phyloP scores from a whole-genome alignment of 495 filamentous ascomycete genomes.

The Daldinia loculata region DNA sequence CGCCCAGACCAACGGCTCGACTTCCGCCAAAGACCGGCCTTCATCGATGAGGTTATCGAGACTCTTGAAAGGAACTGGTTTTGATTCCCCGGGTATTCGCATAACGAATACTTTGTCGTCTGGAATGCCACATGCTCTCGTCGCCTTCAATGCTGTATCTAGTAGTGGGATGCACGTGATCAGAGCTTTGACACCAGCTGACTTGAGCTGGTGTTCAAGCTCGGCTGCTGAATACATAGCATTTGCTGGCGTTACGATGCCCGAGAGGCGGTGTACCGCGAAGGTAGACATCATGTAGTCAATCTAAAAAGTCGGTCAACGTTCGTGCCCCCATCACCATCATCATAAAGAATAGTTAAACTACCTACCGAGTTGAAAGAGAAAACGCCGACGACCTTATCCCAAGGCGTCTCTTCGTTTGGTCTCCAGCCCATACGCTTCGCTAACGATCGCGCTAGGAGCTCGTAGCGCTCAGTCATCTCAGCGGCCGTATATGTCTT shows the following conservation, averaged over 20 bases:
- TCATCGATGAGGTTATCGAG: slow-evolving; percentile 72
- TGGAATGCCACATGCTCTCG: slow-evolving; percentile 71
- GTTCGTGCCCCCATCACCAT: slow-evolving; percentile 1
- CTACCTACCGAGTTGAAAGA: slow-evolving; percentile 76
- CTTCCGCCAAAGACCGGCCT: slow-evolving; percentile 66
- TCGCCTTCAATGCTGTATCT: slow-evolving; percentile 72
- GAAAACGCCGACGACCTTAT: slow-evolving; percentile 82
- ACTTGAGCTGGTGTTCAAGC: slow-evolving; percentile 79
- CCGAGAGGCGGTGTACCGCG: slow-evolving; percentile 78
- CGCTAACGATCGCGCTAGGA: slow-evolving; percentile 73
- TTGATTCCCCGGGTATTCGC: slow-evolving; percentile 67
- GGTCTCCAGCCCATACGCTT: slow-evolving; percentile 79
- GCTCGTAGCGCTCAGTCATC: slow-evolving; percentile 71
- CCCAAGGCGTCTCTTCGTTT: slow-evolving; percentile 82
- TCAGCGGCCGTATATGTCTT: slow-evolving; percentile 73
- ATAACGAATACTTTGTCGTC: slow-evolving; percentile 78
- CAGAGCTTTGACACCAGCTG: slow-evolving; percentile 76
- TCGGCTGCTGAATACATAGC: slow-evolving; percentile 81
- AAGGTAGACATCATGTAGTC: slow-evolving; percentile 80
- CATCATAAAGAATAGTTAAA: background rate
- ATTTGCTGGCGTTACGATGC: slow-evolving; percentile 81
- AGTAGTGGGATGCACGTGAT: slow-evolving; percentile 84
- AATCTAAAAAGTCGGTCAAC: slow-evolving; percentile 62
- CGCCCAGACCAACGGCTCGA: slow-evolving; percentile 74
- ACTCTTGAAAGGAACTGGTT: slow-evolving; percentile 69